These are phyloP conservation scores for Dissophora ornata DNA, from an alignment of 192 early-diverging fungal species.

Conservation along the genomic window DNA sequence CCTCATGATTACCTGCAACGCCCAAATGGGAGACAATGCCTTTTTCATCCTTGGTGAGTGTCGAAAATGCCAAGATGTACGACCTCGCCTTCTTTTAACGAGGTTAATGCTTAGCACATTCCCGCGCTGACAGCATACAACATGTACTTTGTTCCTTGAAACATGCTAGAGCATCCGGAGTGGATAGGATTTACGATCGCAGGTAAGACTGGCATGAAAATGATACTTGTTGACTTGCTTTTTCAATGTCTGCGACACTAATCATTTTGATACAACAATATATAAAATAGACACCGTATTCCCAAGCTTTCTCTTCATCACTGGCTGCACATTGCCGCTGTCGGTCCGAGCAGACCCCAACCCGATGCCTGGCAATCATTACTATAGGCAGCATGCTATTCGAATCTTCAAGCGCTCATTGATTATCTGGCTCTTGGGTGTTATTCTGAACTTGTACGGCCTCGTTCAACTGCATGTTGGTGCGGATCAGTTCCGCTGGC, in stretches of 20 bases:
- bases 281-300: slow-evolving; percentile 70
- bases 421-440: slow-evolving; percentile 54
- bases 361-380: background rate
- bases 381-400: slow-evolving; percentile 12
- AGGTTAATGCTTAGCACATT: too few species aligned
- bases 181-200: slow-evolving; percentile 64
- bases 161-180: slow-evolving; percentile 53
- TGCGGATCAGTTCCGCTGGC: slow-evolving; percentile 45
- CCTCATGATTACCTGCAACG: slow-evolving; percentile 64
- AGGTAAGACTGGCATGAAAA: slow-evolving; percentile 17
- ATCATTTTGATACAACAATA: background rate
- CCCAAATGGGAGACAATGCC: slow-evolving; percentile 39
- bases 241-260: background rate
- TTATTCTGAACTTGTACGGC: slow-evolving; percentile 53
- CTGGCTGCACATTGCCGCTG: slow-evolving; percentile 55
- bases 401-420: slow-evolving; percentile 51
- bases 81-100: too few species aligned
- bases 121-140: too few species aligned
- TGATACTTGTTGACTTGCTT: too few species aligned
- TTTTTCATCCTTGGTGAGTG: slow-evolving; percentile 35
- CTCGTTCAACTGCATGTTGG: slow-evolving; percentile 27
- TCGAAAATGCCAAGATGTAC: too few species aligned
- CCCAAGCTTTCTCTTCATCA: slow-evolving; percentile 67
- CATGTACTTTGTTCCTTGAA: too few species aligned
- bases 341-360: slow-evolving; percentile 32